Evolutionary conservation across 345 rosid genomes (phyloP), one percentile per base, ranked within the genome.

Genomic region (Pseudoturritis turrita): DNA sequence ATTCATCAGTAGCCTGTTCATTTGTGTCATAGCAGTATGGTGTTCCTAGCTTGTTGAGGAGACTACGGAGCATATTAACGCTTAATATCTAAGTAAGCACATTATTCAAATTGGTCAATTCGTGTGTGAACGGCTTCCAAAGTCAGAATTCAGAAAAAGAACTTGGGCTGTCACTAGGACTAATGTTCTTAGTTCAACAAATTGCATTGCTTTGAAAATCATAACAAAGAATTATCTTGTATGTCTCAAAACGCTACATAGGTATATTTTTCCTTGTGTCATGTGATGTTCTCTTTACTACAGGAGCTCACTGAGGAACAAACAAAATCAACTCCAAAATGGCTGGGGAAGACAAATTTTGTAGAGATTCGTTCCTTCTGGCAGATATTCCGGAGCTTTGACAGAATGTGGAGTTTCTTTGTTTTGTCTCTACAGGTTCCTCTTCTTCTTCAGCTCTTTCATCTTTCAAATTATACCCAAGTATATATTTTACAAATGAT

Each of bases 351-450:
- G 87, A 86, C 89, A 68, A 89, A 94, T 74, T 94, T 89, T 83
- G 92, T 88, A 51, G 98, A 94, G 87, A 86, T 79, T 37, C 98
- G 89, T 67, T 89, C 98, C 21, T 88, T 94, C 77, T 94, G 97
- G 98, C 98, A 94, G 75, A 85, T 94, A 70, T 94, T 89, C 76
- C 81, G 98, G 78, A 91, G 98, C 85, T 94, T 94, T 81, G 97
- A 89, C 74, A 83, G 98, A 80, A 88, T 91, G 96, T 94, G 98
- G 98, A 85, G 83, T 71, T 89, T 91, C 84, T 91, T 86, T 82
- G 85, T 94, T 74, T 61, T 94, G 82, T 83, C 95, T 62, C 92
- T 94, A 71, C 98, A 94, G 97, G 98, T 90, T 75, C 54, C 59
- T 26, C 29, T 68, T 77, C 52, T 60, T 78, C 41, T 52, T n/a